Percentiles rank a stretch among this genome's conserved stretches.
phyloP scores from a whole-genome alignment of 2,329 filamentous ascomycete genomes.

The Verticillium nonalfalfae region DNA sequence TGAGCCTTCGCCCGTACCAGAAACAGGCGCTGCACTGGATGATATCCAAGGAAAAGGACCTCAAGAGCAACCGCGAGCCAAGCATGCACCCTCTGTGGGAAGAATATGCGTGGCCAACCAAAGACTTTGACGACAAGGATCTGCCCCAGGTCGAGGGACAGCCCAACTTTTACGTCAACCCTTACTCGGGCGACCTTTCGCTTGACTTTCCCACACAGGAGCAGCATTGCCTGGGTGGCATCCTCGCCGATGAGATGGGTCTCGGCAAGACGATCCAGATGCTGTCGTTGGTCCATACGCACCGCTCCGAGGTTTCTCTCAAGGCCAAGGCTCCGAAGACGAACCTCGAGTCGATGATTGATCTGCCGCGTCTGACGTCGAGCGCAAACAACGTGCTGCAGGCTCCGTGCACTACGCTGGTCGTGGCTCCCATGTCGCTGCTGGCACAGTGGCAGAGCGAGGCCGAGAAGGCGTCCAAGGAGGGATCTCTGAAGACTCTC shows the following conservation, averaged over 20 bases:
- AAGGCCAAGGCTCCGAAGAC: constrained; percentile 24
- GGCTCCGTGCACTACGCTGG: constrained; percentile 85
- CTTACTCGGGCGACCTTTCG: constrained; percentile 90
- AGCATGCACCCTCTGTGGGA: constrained; percentile 99
- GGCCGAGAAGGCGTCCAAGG: constrained; percentile 80
- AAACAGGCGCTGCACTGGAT: constrained; percentile 97
- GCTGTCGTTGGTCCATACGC: constrained; percentile 85
- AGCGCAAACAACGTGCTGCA: constrained; percentile 50
- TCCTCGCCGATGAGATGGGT: constrained; percentile 96
- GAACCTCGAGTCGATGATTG: constrained; percentile 41
- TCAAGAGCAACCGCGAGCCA: constrained; percentile 60
- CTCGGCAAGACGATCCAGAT: constrained; percentile 98
- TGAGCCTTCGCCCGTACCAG: constrained; percentile 86
- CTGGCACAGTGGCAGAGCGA: constrained; percentile 97
- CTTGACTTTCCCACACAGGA: constrained; percentile 89
- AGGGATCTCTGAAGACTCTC: constrained; percentile 74
- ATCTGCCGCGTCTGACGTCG: constrained; percentile 55
- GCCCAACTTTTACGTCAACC: constrained; percentile 85
- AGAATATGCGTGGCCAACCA: constrained; percentile 82
- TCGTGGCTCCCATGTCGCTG: constrained; percentile 94
- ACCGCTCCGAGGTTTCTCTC: constrained; percentile 54
- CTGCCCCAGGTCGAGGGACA: constrained; percentile 60
- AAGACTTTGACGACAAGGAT: constrained; percentile 79
- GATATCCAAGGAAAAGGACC: constrained; percentile 84
- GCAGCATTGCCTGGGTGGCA: constrained; percentile 88